Base-by-base conservation (phyloP, 768 basidiomycete species). In the Amanita pallidorosea region DNA sequence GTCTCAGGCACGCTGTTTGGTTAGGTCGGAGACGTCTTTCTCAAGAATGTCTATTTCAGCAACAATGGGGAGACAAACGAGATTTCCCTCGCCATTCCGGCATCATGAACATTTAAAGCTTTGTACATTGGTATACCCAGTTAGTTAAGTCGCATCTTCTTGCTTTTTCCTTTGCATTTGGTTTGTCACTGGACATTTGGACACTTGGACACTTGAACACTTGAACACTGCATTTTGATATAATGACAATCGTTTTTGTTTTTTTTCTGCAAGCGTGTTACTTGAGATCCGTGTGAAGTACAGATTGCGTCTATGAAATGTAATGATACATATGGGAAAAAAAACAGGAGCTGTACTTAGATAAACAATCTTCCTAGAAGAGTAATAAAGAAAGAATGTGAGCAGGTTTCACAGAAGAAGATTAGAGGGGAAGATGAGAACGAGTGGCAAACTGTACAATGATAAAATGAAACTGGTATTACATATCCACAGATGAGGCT, bases 11-110 rank as follows among this genome's bases (percentile, higher is more conserved):
- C 29, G 35, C 47, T 36, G 6, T 23, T 41, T 44, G 34, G 36
- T 9, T 20, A 69, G 65, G 59, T 71, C 13, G 70, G 70, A 7
- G 67, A 69, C 51, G 64, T 65, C n/a, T 72, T 72, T 57, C 56
- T 72, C 53, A 72, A 70, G 56, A 66, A 68, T 37, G 67, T 70
- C 27, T 71, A 71, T 48, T 64, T 70, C 49, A 65, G 65, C 50
- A 69, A 66, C 38, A 60, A 72, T 52, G 64, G 55, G n/a, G 61
- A 54, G n/a, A 63, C 56, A 17, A 59, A 70, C 44, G 58, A 61
- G 44, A 63, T 72, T 20, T 63, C 64, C 6, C 55, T 72, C 27
- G 69, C 69, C 3, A 60, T 61, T 53, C 59, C 62, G 20, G 40
- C 38, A 37, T 46, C 17, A n/a, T 51, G 38, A 47, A 20, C 22